A percentile compares a stretch with the other conserved stretches of the same genome.
These are phyloP conservation scores for Balansia obtecta DNA, from an alignment of 2,329 filamentous ascomycete species.

Conservation along the genomic window DNA sequence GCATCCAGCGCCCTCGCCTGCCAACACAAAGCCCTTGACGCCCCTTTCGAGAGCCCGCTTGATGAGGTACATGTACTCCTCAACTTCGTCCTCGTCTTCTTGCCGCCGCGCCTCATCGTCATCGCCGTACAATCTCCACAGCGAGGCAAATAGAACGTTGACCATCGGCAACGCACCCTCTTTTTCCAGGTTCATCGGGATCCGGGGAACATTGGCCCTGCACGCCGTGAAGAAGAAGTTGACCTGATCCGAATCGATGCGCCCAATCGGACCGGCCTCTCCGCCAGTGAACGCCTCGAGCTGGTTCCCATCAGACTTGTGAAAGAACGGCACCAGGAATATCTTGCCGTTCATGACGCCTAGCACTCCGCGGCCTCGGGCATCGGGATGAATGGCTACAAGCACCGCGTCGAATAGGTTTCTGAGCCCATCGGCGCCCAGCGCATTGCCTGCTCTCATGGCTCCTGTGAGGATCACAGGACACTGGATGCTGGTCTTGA, in stretches of 20 bases:
- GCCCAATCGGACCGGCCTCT: slow-evolving; percentile 45
- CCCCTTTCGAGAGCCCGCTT: background rate
- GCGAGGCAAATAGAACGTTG: background rate
- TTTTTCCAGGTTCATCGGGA: too few relatives aligned
- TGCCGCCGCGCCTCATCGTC: background rate
- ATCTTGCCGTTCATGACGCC: slow-evolving; percentile 52
- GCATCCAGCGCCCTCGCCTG: slow-evolving; percentile 41
- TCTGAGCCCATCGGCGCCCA: slow-evolving; percentile 50
- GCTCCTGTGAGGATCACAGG: slow-evolving; percentile 46
- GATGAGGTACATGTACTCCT: background rate
- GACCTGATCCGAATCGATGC: slow-evolving; percentile 44
- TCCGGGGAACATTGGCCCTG: slow-evolving; percentile 2
- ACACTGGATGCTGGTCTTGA: background rate
- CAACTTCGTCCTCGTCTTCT: background rate
- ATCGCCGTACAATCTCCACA: background rate
- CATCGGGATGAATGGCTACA: slow-evolving; percentile 34
- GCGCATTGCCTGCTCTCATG: slow-evolving; percentile 50
- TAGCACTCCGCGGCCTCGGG: slow-evolving; percentile 41
- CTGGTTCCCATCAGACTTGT: slow-evolving; percentile 50
- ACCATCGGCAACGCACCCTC: background rate
- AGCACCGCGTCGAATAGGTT: slow-evolving; percentile 50
- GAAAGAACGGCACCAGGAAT: slow-evolving; percentile 41
- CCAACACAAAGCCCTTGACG: slow-evolving; percentile 36
- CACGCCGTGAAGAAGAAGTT: slow-evolving; percentile 46
- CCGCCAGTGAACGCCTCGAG: slow-evolving; percentile 48